Evolutionary conservation across 805 yeast genomes (phyloP).

Genomic region (Metschnikowia noctiluminum): DNA sequence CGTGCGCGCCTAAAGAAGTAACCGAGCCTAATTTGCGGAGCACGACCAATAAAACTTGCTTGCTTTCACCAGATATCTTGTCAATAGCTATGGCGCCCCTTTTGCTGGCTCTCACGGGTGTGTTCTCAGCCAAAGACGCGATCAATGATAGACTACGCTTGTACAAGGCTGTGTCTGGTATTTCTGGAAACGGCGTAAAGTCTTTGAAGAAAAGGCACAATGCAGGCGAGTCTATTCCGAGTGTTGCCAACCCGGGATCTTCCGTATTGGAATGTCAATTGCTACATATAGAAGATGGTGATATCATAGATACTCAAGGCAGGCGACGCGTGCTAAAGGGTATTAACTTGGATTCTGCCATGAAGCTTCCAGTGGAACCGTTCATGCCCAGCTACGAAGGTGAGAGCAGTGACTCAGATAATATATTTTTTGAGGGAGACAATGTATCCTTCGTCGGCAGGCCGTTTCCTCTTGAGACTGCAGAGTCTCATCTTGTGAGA

Average conservation of each 20-base stretch:
- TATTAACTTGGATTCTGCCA: conserved; percentile 72
- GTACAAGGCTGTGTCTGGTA: conserved; percentile 26
- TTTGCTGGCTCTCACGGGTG: conserved; percentile 3
- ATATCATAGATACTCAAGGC: conserved; percentile 55
- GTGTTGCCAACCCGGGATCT: conserved; percentile 6
- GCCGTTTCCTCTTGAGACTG: conserved; percentile 76
- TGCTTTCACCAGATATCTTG: neutral
- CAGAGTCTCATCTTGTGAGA: conserved; percentile 62
- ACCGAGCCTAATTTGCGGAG: conserved; percentile 2
- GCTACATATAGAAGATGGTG: conserved; percentile 47
- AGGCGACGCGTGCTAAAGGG: conserved; percentile 69
- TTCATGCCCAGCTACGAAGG: conserved; percentile 40
- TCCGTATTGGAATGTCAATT: conserved; percentile 21
- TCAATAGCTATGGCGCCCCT: conserved; percentile 4
- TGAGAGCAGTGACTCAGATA: conserved; percentile 30
- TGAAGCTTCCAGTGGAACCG: conserved; percentile 68
- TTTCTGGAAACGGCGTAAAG: conserved; percentile 26
- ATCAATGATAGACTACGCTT: conserved; percentile 27
- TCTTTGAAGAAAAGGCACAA: conserved; percentile 24
- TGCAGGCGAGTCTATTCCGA: conserved; percentile 13
- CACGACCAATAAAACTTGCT: too few species aligned
- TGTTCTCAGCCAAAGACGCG: conserved; percentile 2
- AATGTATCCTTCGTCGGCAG: conserved; percentile 76
- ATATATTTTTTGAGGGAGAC: conserved; percentile 66
- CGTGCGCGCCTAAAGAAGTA: conserved; percentile 4